Base-by-base conservation (phyloP, 2,329 filamentous ascomycete species). In the Trichophyton benhamiae region DNA sequence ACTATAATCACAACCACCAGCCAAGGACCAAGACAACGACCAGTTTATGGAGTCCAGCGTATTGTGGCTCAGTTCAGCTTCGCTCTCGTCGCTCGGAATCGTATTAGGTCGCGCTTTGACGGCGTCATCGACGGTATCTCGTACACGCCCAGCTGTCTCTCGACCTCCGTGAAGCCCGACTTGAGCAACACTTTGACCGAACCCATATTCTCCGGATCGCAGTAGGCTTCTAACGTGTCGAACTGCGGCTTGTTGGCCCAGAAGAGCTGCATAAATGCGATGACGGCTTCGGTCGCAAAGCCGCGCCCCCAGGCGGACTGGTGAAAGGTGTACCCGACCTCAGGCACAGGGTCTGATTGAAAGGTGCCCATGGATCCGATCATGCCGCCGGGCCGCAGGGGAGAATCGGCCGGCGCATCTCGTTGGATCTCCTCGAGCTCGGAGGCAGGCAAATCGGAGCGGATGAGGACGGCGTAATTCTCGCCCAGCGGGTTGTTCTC, bases 201-300 rank as follows among this genome's bases (percentile, higher is more conserved):
- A 11, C 20, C 55, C 8, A 22, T 5, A 7, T 58, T 58, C 55
- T 58, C 55, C 30, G 55, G 30, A 42, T 58, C 55, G 20, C 33
- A 13, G 30, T 9, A 58, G 1, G 55, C 30, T 30, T 58, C 55
- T 13, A 58, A 3, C 11, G 22, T 15, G 41, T 58, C 30, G 30
- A 58, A 58, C 27, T 58, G 33, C 17, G 55, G 55, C 27, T 58
- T 58, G 33, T 42, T 38, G 30, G 30, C 27, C 55, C 55, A 58
- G 38, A 58, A 58, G 11, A 58, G 15, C 38, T 58, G 33, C 55
- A 58, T 4, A 13, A 38, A 58, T 3, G 55, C 55, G 3, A 6
- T n/a, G 11, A 58, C n/a, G 20, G 55, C 55, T n/a, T 58, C 55
- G 15, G 55, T 58, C 30, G 55, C 55, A 42, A 58, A 58, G 11